Conservation (phyloP, 2,329 filamentous ascomycete species). For the Alternaria tenuissima region DNA sequence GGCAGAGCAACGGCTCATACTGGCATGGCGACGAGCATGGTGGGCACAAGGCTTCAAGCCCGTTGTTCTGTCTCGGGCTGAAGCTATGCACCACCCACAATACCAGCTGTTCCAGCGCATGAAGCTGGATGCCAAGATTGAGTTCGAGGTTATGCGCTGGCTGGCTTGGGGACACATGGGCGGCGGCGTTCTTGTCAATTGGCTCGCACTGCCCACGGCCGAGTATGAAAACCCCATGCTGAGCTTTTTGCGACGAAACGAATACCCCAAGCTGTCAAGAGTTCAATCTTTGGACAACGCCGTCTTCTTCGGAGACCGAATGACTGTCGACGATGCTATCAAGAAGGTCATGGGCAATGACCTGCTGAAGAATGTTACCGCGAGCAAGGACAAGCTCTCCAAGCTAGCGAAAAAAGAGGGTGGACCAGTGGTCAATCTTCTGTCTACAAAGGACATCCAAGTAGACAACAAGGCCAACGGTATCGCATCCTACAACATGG, state of each 20-base stretch:
- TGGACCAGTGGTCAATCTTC: slow-evolving; percentile 68
- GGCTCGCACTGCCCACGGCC: slow-evolving; percentile 85
- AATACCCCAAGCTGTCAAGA: slow-evolving; percentile 76
- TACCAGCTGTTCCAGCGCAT: slow-evolving; percentile 73
- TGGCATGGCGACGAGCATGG: slow-evolving; percentile 93
- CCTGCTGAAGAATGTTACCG: slow-evolving; percentile 65
- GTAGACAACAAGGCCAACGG: slow-evolving; percentile 71
- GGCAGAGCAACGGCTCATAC: slow-evolving; percentile 79
- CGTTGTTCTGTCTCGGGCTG: slow-evolving; percentile 77
- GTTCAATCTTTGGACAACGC: slow-evolving; percentile 76
- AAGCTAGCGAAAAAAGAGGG: slow-evolving; percentile 61
- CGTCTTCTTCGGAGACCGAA: slow-evolving; percentile 75
- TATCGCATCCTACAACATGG: slow-evolving; percentile 79
- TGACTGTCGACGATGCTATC: slow-evolving; percentile 54
- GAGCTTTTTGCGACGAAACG: slow-evolving; percentile 74
- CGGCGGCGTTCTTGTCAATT: slow-evolving; percentile 79
- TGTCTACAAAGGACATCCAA: slow-evolving; percentile 65
- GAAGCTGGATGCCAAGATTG: slow-evolving; percentile 43
- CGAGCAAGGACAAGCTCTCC: slow-evolving; percentile 68
- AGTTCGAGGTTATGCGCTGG: slow-evolving; percentile 79
- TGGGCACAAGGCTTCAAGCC: slow-evolving; percentile 94
- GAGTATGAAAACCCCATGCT: slow-evolving; percentile 76
- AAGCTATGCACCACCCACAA: slow-evolving; percentile 83
- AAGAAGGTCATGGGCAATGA: slow-evolving; percentile 51
- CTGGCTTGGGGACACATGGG: slow-evolving; percentile 93